A percentile compares a stretch with the other conserved stretches of the same genome.
phyloP scores from a whole-genome alignment of 2,329 filamentous ascomycete species.

The Aulographum hederae region DNA sequence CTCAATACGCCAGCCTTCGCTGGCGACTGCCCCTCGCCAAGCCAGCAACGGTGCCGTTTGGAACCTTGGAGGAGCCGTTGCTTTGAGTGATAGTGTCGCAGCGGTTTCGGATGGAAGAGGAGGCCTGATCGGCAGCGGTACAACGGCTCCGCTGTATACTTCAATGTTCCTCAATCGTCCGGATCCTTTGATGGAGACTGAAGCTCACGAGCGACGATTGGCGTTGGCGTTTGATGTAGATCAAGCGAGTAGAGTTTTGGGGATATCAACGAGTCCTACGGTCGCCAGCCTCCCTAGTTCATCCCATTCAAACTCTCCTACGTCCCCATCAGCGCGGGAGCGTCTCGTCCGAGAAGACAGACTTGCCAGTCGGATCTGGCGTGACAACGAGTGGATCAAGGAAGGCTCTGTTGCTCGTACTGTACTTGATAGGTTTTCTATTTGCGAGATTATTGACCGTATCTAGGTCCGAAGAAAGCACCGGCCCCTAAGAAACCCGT shows the following conservation, averaged over 20 bases:
- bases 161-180: slow-evolving; percentile 34
- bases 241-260: slow-evolving; percentile 32
- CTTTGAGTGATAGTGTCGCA: slow-evolving; percentile 25
- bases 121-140: slow-evolving; percentile 47
- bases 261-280: slow-evolving; percentile 4
- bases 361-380: no score
- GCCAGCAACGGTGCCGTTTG: slow-evolving; percentile 55
- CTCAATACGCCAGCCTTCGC: no score
- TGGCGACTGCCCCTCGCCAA: slow-evolving; percentile 14
- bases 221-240: slow-evolving; percentile 71
- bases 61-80: slow-evolving; percentile 57
- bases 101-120: slow-evolving; percentile 43
- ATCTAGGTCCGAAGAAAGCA: slow-evolving; percentile 1
- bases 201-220: slow-evolving; percentile 55
- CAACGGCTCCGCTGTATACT: slow-evolving; percentile 47
- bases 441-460: no score
- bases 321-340: no score
- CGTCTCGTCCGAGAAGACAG: no score
- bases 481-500: slow-evolving; percentile 21
- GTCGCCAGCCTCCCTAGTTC: slow-evolving; percentile 4
- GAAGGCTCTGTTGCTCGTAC: slow-evolving; percentile 15
- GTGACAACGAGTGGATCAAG: slow-evolving; percentile 21
- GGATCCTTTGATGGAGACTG: slow-evolving; percentile 39
- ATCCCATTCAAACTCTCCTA: no score
- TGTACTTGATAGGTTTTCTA: no score